phyloP scores from a whole-genome alignment of 352 stramenopile species.

The Blastocystis sp. region DNA sequence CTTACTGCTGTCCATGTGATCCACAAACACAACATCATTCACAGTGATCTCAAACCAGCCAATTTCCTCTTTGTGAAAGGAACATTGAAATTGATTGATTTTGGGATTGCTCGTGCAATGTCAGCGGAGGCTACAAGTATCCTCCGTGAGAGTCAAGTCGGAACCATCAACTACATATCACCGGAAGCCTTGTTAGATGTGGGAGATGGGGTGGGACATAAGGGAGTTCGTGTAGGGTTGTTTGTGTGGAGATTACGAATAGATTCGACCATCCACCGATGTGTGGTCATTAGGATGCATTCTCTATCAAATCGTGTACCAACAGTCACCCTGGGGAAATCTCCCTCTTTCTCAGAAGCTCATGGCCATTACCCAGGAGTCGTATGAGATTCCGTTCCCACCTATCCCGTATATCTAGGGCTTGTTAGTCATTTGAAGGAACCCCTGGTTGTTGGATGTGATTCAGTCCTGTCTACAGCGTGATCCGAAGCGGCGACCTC shows the following conservation, averaged over 20 bases:
- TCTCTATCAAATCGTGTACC: constrained; percentile 91
- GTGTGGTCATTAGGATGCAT: constrained; percentile 93
- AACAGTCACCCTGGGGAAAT: constrained; percentile 84
- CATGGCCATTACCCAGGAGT: constrained; percentile 83
- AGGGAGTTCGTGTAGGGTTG: constrained; percentile 7
- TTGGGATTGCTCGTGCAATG: constrained; percentile 93
- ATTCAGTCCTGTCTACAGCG: constrained; percentile 77
- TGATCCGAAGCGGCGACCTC: constrained; percentile 72
- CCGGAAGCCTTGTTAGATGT: constrained; percentile 78
- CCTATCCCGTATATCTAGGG: constrained; percentile 63
- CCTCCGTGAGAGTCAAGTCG: constrained; percentile 85
- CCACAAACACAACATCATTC: constrained; percentile 87
- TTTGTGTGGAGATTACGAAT: constrained; percentile 28
- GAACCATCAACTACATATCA: constrained; percentile 92
- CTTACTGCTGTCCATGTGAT: constrained; percentile 90
- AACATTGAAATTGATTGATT: constrained; percentile 90
- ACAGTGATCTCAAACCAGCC: constrained; percentile 84
- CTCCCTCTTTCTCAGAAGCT: constrained; percentile 89
- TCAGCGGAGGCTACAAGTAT: constrained; percentile 92
- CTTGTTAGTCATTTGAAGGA: constrained; percentile 63
- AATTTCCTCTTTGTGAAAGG: constrained; percentile 94
- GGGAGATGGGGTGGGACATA: constrained; percentile 58
- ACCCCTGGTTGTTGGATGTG: constrained; percentile 77
- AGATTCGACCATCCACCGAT: constrained; percentile 81
- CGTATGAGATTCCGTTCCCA: constrained; percentile 80